phyloP scores from a whole-genome alignment of 2,329 filamentous ascomycete genomes.

The Trichoderma sp. region DNA sequence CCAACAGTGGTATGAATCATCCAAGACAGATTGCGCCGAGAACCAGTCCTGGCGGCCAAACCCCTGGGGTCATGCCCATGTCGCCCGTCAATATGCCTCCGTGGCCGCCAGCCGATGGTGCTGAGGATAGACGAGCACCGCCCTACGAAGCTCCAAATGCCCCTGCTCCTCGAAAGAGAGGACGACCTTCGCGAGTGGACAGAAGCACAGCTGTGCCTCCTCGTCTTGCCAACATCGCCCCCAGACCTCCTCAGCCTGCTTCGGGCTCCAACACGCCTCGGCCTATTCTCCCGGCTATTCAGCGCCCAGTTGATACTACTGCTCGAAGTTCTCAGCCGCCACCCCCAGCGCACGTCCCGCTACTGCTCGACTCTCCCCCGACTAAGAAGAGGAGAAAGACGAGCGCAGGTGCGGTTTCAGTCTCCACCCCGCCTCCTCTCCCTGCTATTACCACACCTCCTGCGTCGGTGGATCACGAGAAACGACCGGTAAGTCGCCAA shows the following conservation, averaged over 20 bases:
- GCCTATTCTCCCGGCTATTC: conserved; percentile 24
- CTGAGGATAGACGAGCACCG: conserved; percentile 22
- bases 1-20: conserved; percentile 10
- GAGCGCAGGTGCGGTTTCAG: not conserved
- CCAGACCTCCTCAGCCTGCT: conserved; percentile 31
- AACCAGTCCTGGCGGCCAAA: conserved; percentile 12
- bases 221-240: conserved; percentile 39
- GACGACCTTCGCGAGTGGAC: conserved; percentile 49
- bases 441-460: not conserved
- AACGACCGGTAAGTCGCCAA: conserved; percentile 15
- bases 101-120: conserved; percentile 29
- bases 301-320: not conserved
- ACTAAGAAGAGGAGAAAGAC: conserved; percentile 17
- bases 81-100: conserved; percentile 30
- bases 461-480: not conserved
- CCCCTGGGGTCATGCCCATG: not conserved
- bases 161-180: conserved; percentile 40
- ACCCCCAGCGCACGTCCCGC: not conserved
- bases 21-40: conserved; percentile 12
- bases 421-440: conserved; percentile 4
- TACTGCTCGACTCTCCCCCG: conserved; percentile 3
- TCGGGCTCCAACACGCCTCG: conserved; percentile 20
- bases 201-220: conserved; percentile 41
- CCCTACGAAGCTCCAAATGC: conserved; percentile 19
- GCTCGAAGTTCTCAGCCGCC: not conserved